These are phyloP conservation scores for Xylaria nigripes DNA, from an alignment of 495 filamentous ascomycete genomes.

Conservation along the genomic window DNA sequence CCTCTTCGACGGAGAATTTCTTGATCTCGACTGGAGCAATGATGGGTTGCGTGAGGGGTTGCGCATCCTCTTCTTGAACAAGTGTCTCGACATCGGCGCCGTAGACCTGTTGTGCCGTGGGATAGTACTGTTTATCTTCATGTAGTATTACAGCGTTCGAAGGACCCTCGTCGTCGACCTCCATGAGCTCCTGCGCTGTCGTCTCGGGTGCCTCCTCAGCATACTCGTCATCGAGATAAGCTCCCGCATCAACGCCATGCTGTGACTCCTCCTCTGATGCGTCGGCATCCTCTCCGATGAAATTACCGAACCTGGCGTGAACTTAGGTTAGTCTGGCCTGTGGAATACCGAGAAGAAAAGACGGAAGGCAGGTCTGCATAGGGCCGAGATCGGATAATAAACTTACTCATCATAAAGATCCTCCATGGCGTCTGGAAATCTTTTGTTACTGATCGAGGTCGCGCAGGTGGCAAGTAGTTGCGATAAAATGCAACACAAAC, in stretches of 20 bases:
- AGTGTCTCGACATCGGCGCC: conserved; percentile 88
- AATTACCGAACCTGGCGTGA: conserved; percentile 80
- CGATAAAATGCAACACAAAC: conserved; percentile 10
- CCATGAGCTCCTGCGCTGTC: conserved; percentile 82
- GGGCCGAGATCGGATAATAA: neutral
- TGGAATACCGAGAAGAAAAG: neutral
- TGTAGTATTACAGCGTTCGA: conserved; percentile 95
- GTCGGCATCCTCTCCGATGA: conserved; percentile 78
- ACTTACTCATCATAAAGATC: conserved; percentile 77
- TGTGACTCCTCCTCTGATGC: conserved; percentile 83
- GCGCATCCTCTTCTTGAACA: conserved; percentile 95
- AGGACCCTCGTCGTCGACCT: conserved; percentile 87
- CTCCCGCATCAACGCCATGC: conserved; percentile 60
- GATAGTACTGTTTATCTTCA: conserved; percentile 99
- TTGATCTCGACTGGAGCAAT: conserved; percentile 88
- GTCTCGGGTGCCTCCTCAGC: conserved; percentile 53
- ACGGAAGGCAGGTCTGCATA: neutral
- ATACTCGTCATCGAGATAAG: conserved; percentile 67
- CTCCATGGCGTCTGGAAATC: conserved; percentile 49
- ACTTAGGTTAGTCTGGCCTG: conserved; percentile 12
- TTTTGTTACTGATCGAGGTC: conserved; percentile 8
- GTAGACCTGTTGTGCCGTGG: conserved; percentile 90
- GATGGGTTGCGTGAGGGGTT: conserved; percentile 84
- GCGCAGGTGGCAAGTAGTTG: neutral
- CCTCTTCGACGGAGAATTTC: conserved; percentile 90